phyloP scores from a whole-genome alignment of 2,329 filamentous ascomycete species.

The Ascochyta fabae region DNA sequence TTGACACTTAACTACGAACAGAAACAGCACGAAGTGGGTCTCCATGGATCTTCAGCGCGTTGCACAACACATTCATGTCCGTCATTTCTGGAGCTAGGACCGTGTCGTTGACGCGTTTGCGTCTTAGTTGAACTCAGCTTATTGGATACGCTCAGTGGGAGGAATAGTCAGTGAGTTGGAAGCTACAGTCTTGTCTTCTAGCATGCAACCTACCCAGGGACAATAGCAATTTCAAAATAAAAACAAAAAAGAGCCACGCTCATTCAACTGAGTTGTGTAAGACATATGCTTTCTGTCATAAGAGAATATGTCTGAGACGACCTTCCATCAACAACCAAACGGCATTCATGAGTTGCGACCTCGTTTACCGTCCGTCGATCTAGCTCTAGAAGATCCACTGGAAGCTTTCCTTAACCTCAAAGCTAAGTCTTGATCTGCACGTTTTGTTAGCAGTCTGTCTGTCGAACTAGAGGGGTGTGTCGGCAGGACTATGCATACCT shows the following conservation, averaged over 20 bases:
- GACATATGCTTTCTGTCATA: not conserved
- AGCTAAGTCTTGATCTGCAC: conserved; percentile 56
- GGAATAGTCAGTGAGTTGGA: too few relatives aligned
- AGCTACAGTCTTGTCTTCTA: too few relatives aligned
- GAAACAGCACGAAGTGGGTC: not conserved
- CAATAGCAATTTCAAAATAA: too few relatives aligned
- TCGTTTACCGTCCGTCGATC: not conserved
- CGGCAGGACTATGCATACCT: conserved; percentile 56
- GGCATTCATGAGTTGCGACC: not conserved
- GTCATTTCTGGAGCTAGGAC: too few relatives aligned
- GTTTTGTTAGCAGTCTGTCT: conserved; percentile 19
- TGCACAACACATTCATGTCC: too few relatives aligned
- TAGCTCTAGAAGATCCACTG: conserved; percentile 66
- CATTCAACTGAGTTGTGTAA: not conserved
- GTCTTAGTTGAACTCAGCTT: too few relatives aligned
- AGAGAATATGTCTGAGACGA: not conserved
- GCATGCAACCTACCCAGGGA: too few relatives aligned
- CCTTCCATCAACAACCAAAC: not conserved
- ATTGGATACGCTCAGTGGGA: too few relatives aligned
- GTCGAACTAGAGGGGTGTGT: not conserved
- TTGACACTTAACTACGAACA: not conserved
- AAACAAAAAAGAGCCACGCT: too few relatives aligned
- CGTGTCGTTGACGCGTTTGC: too few relatives aligned
- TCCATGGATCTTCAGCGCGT: too few relatives aligned
- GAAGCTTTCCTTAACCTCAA: conserved; percentile 69